phyloP scores from a whole-genome alignment of 2,329 filamentous ascomycete genomes.

The Neofusicoccum umdonicola region DNA sequence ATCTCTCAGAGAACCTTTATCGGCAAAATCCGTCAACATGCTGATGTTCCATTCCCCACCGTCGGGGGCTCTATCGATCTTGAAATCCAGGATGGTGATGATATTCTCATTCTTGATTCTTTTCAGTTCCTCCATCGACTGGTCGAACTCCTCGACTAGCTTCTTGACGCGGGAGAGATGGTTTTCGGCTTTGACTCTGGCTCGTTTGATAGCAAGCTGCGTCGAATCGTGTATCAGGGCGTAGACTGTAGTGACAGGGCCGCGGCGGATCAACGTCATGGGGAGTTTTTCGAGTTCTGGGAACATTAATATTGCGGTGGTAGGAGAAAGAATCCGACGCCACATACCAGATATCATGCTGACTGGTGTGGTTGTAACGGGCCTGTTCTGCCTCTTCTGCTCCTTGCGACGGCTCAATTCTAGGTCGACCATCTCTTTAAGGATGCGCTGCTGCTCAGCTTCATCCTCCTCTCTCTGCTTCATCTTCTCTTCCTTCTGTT shows the following conservation, averaged over 20 bases:
- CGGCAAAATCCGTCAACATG: conserved; percentile 72
- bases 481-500: conserved; percentile 41
- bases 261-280: conserved; percentile 28
- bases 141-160: conserved; percentile 73
- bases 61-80: conserved; percentile 57
- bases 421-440: conserved; percentile 69
- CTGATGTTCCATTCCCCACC: conserved; percentile 64
- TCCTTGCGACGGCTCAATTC: conserved; percentile 69
- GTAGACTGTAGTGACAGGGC: conserved; percentile 66
- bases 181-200: conserved; percentile 49
- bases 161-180: conserved; percentile 68
- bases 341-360: conserved; percentile 4
- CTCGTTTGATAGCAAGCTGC: conserved; percentile 63
- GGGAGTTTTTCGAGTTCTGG: conserved; percentile 56
- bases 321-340: conserved; percentile 32
- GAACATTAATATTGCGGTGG: conserved; percentile 68
- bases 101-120: conserved; percentile 73
- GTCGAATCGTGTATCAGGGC: conserved; percentile 63
- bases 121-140: conserved; percentile 72
- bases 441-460: conserved; percentile 67
- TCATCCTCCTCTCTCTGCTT: conserved; percentile 47
- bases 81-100: conserved; percentile 78
- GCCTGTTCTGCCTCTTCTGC: conserved; percentile 55
- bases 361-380: conserved; percentile 33
- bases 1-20: conserved; percentile 79